phyloP scores from a whole-genome alignment of 495 filamentous ascomycete genomes.

The Parathielavia appendiculata region DNA sequence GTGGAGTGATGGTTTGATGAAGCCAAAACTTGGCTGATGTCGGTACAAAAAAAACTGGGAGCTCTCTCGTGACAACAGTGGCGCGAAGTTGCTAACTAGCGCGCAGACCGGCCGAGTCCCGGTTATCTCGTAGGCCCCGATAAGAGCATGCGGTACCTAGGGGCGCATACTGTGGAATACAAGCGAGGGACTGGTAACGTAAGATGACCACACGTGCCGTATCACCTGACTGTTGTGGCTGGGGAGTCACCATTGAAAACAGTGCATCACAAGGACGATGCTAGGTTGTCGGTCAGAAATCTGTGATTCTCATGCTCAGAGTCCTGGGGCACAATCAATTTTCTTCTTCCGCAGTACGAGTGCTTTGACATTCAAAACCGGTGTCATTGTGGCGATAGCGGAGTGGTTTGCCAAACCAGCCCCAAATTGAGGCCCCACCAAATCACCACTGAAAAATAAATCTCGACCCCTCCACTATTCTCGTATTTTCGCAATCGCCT shows the following conservation, averaged over 20 bases:
- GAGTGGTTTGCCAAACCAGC: constrained; percentile 13
- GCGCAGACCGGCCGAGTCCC: constrained; percentile 10
- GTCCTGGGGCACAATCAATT: neutral
- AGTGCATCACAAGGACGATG: neutral
- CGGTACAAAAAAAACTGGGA: constrained; percentile 26
- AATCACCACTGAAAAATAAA: constrained; percentile 37
- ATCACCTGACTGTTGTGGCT: constrained; percentile 10
- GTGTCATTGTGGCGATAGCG: constrained; percentile 2
- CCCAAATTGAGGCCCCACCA: constrained; percentile 36
- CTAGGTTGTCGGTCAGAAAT: neutral
- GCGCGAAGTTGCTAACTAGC: constrained; percentile 26
- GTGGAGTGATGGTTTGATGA: constrained; percentile 19
- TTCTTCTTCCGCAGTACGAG: neutral
- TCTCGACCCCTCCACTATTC: constrained; percentile 31
- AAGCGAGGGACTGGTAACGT: neutral
- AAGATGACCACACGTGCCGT: neutral
- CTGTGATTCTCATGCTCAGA: neutral
- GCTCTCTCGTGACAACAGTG: constrained; percentile 21
- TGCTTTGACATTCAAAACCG: neutral
- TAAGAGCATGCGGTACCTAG: neutral
- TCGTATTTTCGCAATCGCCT: constrained; percentile 26
- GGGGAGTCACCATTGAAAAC: neutral
- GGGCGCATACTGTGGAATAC: neutral
- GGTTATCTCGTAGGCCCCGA: neutral
- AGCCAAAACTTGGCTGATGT: constrained; percentile 28